Evolutionary conservation across 441 rosid genomes (phyloP).

Genomic region (Eruca vesicaria): DNA sequence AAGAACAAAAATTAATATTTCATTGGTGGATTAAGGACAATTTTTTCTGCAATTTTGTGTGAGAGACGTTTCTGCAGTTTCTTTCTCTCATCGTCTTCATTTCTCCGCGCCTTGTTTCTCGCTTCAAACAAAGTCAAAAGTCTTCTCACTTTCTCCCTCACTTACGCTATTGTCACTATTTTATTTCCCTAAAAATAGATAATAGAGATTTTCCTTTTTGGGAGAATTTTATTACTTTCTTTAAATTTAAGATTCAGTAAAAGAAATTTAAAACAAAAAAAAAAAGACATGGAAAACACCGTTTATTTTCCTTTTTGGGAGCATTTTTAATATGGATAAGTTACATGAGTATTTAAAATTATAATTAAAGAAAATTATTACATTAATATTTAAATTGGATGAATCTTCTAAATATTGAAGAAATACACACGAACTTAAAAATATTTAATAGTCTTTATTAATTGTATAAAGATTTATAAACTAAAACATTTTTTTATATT

Average conservation of each 20-base stretch:
- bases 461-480: too few species aligned
- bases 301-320: too few species aligned
- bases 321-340: too few species aligned
- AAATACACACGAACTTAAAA: too few species aligned
- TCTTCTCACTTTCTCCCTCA: constrained; percentile 24
- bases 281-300: neutral
- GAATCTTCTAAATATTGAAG: too few species aligned
- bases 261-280: too few species aligned
- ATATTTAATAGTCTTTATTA: too few species aligned
- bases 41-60: neutral
- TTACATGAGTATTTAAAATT: too few species aligned
- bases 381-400: too few species aligned
- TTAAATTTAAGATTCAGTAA: neutral
- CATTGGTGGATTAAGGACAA: constrained; percentile 33
- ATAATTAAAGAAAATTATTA: too few species aligned
- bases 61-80: neutral
- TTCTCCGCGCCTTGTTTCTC: constrained; percentile 80
- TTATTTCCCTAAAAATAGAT: constrained; percentile 6
- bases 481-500: too few species aligned
- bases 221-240: neutral
- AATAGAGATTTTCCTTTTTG: too few species aligned
- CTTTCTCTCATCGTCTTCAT: constrained; percentile 12
- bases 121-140: constrained; percentile 40
- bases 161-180: constrained; percentile 3
- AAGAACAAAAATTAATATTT: constrained; percentile 8